Conservation (phyloP, 768 basidiomycete genomes). For the Ramaria rubella region DNA sequence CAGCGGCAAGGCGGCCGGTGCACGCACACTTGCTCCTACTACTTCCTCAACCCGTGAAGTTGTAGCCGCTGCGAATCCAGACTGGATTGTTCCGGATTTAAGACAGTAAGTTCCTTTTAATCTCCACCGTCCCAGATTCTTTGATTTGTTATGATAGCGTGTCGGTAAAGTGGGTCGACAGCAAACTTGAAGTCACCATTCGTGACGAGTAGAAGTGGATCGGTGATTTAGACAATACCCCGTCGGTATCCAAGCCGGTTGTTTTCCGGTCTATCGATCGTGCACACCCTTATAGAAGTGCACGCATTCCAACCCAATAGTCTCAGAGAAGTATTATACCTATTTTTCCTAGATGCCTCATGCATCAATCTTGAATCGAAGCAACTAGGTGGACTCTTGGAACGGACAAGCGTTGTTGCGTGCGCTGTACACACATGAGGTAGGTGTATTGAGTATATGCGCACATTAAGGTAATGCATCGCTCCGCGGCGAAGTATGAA, state of each 20-base stretch:
- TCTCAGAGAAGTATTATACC: too few relatives aligned
- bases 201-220: conserved; percentile 20
- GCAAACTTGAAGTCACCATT: conserved; percentile 42
- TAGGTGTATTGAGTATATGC: too few relatives aligned
- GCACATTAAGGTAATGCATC: too few relatives aligned
- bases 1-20: conserved; percentile 70
- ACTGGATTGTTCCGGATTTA: conserved; percentile 66
- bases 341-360: too few relatives aligned
- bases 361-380: too few relatives aligned
- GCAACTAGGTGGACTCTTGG: too few relatives aligned
- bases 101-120: conserved; percentile 41
- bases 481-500: too few relatives aligned
- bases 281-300: neutral
- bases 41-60: conserved; percentile 62
- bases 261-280: neutral
- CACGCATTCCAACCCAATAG: too few relatives aligned
- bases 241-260: neutral
- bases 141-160: conserved; percentile 28
- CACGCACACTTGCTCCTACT: conserved; percentile 73
- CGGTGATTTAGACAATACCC: neutral
- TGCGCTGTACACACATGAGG: too few relatives aligned
- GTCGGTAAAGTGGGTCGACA: conserved; percentile 37
- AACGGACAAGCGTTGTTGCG: too few relatives aligned
- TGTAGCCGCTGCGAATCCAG: conserved; percentile 52
- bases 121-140: neutral